Base-by-base conservation (phyloP, 441 rosid species). In the Eutrema salsugineum region DNA sequence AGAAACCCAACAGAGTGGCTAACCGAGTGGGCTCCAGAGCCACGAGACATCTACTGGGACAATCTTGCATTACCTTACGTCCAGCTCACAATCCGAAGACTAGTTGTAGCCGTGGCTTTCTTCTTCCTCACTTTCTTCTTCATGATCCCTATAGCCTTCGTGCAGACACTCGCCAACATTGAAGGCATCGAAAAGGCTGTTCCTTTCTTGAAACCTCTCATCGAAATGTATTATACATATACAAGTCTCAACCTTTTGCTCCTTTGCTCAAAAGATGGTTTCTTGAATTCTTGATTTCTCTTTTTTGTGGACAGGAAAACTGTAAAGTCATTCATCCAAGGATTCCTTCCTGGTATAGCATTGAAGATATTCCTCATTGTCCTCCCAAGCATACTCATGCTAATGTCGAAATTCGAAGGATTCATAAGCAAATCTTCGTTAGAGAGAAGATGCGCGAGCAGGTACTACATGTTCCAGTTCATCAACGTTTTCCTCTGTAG, bases 21-120 rank as follows among this genome's bases (percentile, higher is more conserved):
- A 58, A 94, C 99, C 20, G 94, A 91, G 28, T 94, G 98, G 98
- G 99, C 99, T 43, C 94, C 98, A 0, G 99, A 94, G 78, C 99
- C 99, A 4, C 86, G 94, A 3, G 99, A 92, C 64, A 78, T 94
- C 22, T 91, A 77, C 79, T 94, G 98, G 98, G 85, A 85, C 66
- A 94, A 94, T 79, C 83, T 94, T 27, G 88, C 98, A 32, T 86
- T 94, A 77, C 99, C 98, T 11, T 94, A 78, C 77, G 99, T 94
- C 65, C 88, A 87, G 1, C 93, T 94, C 40, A 71, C 98, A 5
- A 79, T 92, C 30, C 79, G 94, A 68, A 90, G 89, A 71, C 91
- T 94, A 42, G 73, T 94, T 8, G 68, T 87, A 43, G 96, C 82
- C 5, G 82, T 89, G 0, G 88, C 94, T 3, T 92, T 87, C 83